phyloP scores from a whole-genome alignment of 192 early-diverging fungal genomes.

The Borealophlyctis nickersoniae region DNA sequence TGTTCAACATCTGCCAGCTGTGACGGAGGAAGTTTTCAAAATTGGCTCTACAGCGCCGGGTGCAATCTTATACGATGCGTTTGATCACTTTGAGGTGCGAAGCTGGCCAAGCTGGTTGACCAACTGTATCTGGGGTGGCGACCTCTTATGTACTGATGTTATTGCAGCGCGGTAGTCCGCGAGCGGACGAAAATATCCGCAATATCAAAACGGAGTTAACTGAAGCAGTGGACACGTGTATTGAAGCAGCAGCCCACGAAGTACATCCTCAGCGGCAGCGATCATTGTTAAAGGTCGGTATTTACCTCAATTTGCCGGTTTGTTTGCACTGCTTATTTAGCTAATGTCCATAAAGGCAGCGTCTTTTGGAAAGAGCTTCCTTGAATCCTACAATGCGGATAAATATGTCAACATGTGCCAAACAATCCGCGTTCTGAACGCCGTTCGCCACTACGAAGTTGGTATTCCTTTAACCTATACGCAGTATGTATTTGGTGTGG shows the following conservation, averaged over 20 bases:
- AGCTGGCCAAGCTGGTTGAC: too few species aligned
- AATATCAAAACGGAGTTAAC: constrained; percentile 76
- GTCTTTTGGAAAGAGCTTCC: constrained; percentile 88
- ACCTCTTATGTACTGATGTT: neutral
- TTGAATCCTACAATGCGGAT: constrained; percentile 82
- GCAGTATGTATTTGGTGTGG: constrained; percentile 58
- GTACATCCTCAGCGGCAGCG: constrained; percentile 75
- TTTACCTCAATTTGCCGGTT: neutral
- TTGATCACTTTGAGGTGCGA: constrained; percentile 52
- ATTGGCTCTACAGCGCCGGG: constrained; percentile 92
- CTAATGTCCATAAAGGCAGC: constrained; percentile 75
- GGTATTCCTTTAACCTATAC: constrained; percentile 86
- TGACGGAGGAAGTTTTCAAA: constrained; percentile 80
- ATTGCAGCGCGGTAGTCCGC: constrained; percentile 61
- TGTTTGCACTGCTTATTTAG: neutral
- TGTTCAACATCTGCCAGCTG: constrained; percentile 38
- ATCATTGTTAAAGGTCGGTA: constrained; percentile 62
- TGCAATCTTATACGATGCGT: constrained; percentile 79
- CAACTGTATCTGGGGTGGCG: neutral
- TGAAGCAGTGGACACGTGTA: constrained; percentile 85
- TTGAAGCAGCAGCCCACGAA: constrained; percentile 91
- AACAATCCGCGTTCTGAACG: constrained; percentile 83
- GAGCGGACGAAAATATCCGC: constrained; percentile 94
- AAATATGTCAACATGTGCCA: constrained; percentile 86
- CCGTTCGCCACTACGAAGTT: constrained; percentile 75